Percentiles rank a stretch among this genome's conserved stretches.
These are phyloP conservation scores for Leccinum variicolor DNA, from an alignment of 768 basidiomycete species.

Conservation along the genomic window DNA sequence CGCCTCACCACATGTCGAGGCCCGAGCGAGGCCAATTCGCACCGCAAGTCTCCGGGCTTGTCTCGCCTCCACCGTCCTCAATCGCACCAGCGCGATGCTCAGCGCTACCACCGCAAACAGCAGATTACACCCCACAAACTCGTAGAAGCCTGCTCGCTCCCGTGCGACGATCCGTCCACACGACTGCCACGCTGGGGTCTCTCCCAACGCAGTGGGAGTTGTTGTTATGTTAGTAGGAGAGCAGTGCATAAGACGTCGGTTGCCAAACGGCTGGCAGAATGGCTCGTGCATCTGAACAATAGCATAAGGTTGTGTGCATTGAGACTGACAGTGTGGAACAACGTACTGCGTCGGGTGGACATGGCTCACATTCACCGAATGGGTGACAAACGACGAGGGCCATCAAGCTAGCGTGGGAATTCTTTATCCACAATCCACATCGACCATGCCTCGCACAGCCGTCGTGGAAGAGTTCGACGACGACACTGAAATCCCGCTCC, in stretches of 20 bases:
- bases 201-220: constrained; percentile 34
- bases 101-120: constrained; percentile 67
- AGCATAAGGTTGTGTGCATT: constrained; percentile 3
- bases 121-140: constrained; percentile 85
- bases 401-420: constrained; percentile 28
- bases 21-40: constrained; percentile 70
- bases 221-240: constrained; percentile 32
- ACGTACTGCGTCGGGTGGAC: constrained; percentile 57
- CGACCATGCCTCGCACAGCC: constrained; percentile 64
- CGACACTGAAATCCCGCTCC: constrained; percentile 87
- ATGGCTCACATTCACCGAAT: constrained; percentile 58
- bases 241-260: constrained; percentile 87
- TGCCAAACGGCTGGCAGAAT: constrained; percentile 95
- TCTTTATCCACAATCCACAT: constrained; percentile 1
- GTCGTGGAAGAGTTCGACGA: constrained; percentile 87
- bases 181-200: constrained; percentile 86
- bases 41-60: constrained; percentile 85
- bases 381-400: constrained; percentile 42
- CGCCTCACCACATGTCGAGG: constrained; percentile 12
- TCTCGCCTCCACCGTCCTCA: constrained; percentile 61
- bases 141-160: constrained; percentile 86
- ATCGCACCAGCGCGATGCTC: constrained; percentile 62
- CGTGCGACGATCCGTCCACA: constrained; percentile 81
- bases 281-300: constrained; percentile 71
- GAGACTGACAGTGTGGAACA: constrained; percentile 21